phyloP scores from a whole-genome alignment of 208 protist species.

The Spongospora subterranea region DNA sequence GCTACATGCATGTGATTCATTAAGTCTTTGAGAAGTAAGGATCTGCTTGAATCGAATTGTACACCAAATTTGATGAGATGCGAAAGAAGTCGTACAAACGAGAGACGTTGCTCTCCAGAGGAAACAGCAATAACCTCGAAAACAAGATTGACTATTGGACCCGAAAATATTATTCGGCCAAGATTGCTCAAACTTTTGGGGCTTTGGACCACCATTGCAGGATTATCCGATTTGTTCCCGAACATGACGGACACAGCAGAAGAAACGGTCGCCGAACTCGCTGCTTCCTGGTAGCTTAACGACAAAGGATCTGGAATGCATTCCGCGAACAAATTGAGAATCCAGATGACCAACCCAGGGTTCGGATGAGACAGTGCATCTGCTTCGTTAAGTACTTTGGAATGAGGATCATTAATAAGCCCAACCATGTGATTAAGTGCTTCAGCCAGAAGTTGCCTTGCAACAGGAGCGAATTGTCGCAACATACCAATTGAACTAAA shows the following conservation, averaged over 20 bases:
- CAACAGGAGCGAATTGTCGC: constrained; percentile 36
- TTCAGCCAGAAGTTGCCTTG: constrained; percentile 31
- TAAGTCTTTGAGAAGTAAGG: constrained; percentile 54
- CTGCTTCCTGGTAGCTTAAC: background rate
- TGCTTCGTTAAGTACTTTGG: constrained; percentile 33
- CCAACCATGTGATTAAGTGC: constrained; percentile 49
- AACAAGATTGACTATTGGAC: constrained; percentile 57
- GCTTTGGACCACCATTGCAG: too few relatives aligned
- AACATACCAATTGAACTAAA: background rate
- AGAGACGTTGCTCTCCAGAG: constrained; percentile 42
- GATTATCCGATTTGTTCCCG: background rate
- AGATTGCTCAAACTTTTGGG: background rate
- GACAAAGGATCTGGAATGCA: background rate
- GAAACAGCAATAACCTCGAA: constrained; percentile 59
- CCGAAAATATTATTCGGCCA: constrained; percentile 21
- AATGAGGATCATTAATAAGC: background rate
- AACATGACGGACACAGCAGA: background rate
- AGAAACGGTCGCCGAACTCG: too few relatives aligned
- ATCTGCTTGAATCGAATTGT: constrained; percentile 54
- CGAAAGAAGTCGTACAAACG: constrained; percentile 63
- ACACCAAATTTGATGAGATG: constrained; percentile 56
- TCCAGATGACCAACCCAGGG: constrained; percentile 52
- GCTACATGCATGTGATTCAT: constrained; percentile 61
- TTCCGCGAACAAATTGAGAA: constrained; percentile 20
- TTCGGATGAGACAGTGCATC: constrained; percentile 45